A percentile compares a stretch with the other conserved stretches of the same genome.
These are phyloP conservation scores for Skeletonema tropicum DNA, from an alignment of 108 stramenopile species.

Conservation along the genomic window DNA sequence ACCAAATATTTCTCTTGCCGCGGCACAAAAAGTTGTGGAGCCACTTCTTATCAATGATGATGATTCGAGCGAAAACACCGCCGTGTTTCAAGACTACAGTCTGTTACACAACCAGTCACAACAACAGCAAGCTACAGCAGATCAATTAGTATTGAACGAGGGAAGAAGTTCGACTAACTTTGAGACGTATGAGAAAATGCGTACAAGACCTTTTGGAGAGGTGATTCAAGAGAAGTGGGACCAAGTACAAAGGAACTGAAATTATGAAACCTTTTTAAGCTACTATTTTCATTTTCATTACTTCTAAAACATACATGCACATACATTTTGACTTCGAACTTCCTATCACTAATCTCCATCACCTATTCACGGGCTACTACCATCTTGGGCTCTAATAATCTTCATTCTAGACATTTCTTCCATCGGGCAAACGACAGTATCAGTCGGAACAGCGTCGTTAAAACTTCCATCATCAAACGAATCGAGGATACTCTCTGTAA, in stretches of 20 bases:
- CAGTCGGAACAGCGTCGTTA: conserved; percentile 49
- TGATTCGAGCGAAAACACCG: not conserved
- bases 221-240: conserved; percentile 52
- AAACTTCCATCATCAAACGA: conserved; percentile 51
- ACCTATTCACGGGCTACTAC: not conserved
- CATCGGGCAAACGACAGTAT: conserved; percentile 33
- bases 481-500: conserved; percentile 44
- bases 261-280: no score
- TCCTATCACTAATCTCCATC: no score
- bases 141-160: not conserved
- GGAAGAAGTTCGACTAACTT: not conserved
- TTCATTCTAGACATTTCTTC: not conserved
- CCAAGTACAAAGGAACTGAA: conserved; percentile 51
- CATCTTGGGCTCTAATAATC: not conserved
- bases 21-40: conserved; percentile 27
- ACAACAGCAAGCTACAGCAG: conserved; percentile 5
- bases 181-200: conserved; percentile 19
- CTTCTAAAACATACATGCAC: no score
- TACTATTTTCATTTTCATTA: no score
- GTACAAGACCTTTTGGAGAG: conserved; percentile 18
- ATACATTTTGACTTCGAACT: no score
- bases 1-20: conserved; percentile 47
- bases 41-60: conserved; percentile 8
- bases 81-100: conserved; percentile 43
- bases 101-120: conserved; percentile 61